Conservation (phyloP, 2,329 filamentous ascomycete genomes). For the Capronia epimyces region DNA sequence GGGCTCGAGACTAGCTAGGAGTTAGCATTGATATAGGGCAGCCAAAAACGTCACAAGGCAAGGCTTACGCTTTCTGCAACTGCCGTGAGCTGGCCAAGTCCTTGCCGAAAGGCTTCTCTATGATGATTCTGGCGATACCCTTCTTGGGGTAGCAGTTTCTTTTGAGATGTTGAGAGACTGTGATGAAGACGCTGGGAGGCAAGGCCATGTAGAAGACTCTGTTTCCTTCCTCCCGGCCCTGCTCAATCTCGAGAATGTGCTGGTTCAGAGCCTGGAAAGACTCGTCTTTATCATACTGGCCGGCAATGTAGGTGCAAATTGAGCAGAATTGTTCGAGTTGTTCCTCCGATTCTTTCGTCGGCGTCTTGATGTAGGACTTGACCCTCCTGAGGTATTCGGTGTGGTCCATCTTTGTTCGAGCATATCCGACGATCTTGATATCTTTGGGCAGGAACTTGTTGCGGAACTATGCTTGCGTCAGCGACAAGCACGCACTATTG, state of each 20-base stretch:
- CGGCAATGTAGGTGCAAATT: slow-evolving; percentile 89
- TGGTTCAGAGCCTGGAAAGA: slow-evolving; percentile 81
- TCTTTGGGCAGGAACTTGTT: slow-evolving; percentile 98
- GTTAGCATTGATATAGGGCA: slow-evolving; percentile 2
- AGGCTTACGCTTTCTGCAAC: slow-evolving; percentile 67
- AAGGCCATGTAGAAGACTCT: slow-evolving; percentile 99
- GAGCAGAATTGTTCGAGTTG: slow-evolving; percentile 85
- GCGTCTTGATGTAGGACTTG: slow-evolving; percentile 97
- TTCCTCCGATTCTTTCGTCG: slow-evolving; percentile 94
- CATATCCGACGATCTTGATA: slow-evolving; percentile 97
- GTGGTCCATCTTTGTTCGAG: slow-evolving; percentile 98
- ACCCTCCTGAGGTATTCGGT: slow-evolving; percentile 90
- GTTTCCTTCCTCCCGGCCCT: slow-evolving; percentile 74
- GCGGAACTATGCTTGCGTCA: slow-evolving; percentile 62
- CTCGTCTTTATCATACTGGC: slow-evolving; percentile 95
- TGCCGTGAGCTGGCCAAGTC: slow-evolving; percentile 90
- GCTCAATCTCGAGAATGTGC: slow-evolving; percentile 80
- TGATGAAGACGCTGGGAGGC: slow-evolving; percentile 94
- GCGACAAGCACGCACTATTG: background rate
- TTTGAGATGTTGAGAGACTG: slow-evolving; percentile 95
- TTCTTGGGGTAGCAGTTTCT: slow-evolving; percentile 90
- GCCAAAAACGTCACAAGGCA: background rate
- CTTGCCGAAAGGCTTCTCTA: slow-evolving; percentile 99
- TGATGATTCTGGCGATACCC: slow-evolving; percentile 90
- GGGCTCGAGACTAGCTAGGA: slow-evolving; percentile 59